These are phyloP conservation scores for Sporothrix mexicana DNA, from an alignment of 2,329 filamentous ascomycete genomes.

Conservation along the genomic window DNA sequence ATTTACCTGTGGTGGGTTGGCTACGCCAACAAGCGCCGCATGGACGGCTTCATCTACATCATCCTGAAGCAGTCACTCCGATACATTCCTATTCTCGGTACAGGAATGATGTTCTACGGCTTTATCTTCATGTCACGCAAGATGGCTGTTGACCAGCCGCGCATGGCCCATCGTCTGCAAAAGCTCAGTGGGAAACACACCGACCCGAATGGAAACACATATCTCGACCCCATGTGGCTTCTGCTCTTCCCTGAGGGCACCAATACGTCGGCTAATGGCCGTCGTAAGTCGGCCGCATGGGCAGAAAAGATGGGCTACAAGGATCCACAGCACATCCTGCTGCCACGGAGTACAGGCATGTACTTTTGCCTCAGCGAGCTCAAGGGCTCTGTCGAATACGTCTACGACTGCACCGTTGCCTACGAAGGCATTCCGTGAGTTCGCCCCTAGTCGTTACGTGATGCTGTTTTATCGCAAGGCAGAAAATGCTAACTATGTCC, in stretches of 20 bases:
- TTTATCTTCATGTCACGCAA: conserved; percentile 94
- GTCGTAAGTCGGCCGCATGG: conserved; percentile 74
- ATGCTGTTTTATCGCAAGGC: neutral
- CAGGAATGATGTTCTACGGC: conserved; percentile 82
- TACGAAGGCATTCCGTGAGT: conserved; percentile 93
- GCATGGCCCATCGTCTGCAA: conserved; percentile 74
- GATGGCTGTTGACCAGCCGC: conserved; percentile 78
- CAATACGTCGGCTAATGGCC: conserved; percentile 74
- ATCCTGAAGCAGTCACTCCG: conserved; percentile 88
- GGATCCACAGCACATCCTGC: conserved; percentile 74
- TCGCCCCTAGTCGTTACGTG: neutral
- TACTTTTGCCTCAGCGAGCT: conserved; percentile 81
- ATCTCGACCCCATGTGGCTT: conserved; percentile 84
- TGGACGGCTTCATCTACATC: conserved; percentile 88
- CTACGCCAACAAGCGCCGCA: conserved; percentile 75
- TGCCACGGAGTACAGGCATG: conserved; percentile 81
- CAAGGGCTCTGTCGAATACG: conserved; percentile 74
- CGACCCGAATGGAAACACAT: conserved; percentile 60
- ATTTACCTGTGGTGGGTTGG: conserved; percentile 92
- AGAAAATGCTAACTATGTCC: conserved; percentile 34
- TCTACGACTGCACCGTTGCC: conserved; percentile 93
- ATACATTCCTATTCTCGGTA: conserved; percentile 78
- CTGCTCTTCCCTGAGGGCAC: conserved; percentile 88
- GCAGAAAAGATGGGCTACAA: conserved; percentile 75
- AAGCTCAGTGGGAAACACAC: conserved; percentile 67